Percentiles rank a stretch among this genome's conserved stretches.
These are phyloP conservation scores for Ophiocordyceps camponoti-leonardi DNA, from an alignment of 2,329 filamentous ascomycete species.

Conservation along the genomic window DNA sequence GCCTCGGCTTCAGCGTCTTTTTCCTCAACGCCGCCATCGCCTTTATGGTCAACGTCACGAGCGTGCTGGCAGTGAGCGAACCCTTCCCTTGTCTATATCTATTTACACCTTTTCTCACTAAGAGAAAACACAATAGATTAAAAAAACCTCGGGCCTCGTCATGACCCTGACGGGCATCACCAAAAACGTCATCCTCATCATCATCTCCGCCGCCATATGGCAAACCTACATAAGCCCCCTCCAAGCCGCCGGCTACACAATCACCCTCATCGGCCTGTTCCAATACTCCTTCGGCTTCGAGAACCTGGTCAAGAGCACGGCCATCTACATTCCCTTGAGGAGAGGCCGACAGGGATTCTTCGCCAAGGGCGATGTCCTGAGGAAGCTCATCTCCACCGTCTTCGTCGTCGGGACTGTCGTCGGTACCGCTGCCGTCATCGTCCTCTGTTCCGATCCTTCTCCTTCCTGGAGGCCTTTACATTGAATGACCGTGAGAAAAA, in stretches of 20 bases:
- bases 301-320: conserved; percentile 10
- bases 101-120: conserved; percentile 1
- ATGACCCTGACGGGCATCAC: conserved; percentile 75
- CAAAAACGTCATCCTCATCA: conserved; percentile 73
- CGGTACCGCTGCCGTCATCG: conserved; percentile 4
- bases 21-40: conserved; percentile 61
- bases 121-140: conserved; percentile 40
- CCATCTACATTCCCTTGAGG: conserved; percentile 8
- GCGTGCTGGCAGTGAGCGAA: conserved; percentile 63
- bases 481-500: no score
- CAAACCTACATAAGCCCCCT: conserved; percentile 50
- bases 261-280: conserved; percentile 39
- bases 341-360: conserved; percentile 6
- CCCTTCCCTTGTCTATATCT: neutral
- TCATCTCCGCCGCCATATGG: conserved; percentile 63
- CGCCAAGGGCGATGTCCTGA: neutral
- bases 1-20: conserved; percentile 47
- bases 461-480: no score
- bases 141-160: conserved; percentile 72
- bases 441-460: no score
- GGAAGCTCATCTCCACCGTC: conserved; percentile 2
- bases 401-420: conserved; percentile 3
- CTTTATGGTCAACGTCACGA: conserved; percentile 66
- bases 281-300: conserved; percentile 29
- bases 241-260: conserved; percentile 61